Conservation (phyloP, 768 basidiomycete species). For the Nidula microcarpa region DNA sequence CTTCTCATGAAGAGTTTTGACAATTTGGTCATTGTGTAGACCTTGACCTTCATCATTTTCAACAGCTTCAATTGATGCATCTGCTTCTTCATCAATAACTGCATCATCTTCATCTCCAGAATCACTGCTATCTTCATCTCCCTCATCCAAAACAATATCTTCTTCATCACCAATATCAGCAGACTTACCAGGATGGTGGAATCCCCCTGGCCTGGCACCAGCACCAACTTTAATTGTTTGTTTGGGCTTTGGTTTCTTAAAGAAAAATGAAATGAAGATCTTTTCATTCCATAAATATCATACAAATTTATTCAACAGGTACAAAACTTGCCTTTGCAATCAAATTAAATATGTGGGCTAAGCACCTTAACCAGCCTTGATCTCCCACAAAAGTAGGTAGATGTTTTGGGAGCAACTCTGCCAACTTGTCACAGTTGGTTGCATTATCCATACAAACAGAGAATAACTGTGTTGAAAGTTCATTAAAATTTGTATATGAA, state of each 20-base stretch:
- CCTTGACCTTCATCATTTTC: conserved; percentile 10
- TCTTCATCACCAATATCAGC: conserved; percentile 2
- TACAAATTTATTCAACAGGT: not conserved
- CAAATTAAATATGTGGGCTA: conserved; percentile 26
- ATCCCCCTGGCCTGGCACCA: not conserved
- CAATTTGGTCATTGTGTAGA: conserved; percentile 9
- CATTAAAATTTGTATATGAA: conserved; percentile 2
- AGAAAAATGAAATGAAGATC: conserved; percentile 20
- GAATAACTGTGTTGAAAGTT: conserved; percentile 16
- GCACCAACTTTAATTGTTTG: conserved; percentile 4
- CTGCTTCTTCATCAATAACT: conserved; percentile 10
- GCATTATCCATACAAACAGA: not conserved
- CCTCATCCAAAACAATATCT: not conserved
- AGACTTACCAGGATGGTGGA: not conserved
- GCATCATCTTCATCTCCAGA: conserved; percentile 6
- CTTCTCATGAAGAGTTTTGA: conserved; percentile 2
- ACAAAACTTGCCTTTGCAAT: conserved; percentile 21
- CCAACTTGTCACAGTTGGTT: too few species aligned
- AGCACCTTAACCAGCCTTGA: conserved; percentile 13
- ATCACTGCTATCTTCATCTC: not conserved
- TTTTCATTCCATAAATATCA: conserved; percentile 3
- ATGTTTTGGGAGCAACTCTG: conserved; percentile 10
- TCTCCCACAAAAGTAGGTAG: conserved; percentile 18
- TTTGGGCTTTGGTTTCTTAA: conserved; percentile 11
- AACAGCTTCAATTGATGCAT: conserved; percentile 1